Evolutionary conservation across 1,139 yeast genomes (phyloP), one percentile per base, ranked within the genome.

Genomic region (Debaryomyces subglobosus): DNA sequence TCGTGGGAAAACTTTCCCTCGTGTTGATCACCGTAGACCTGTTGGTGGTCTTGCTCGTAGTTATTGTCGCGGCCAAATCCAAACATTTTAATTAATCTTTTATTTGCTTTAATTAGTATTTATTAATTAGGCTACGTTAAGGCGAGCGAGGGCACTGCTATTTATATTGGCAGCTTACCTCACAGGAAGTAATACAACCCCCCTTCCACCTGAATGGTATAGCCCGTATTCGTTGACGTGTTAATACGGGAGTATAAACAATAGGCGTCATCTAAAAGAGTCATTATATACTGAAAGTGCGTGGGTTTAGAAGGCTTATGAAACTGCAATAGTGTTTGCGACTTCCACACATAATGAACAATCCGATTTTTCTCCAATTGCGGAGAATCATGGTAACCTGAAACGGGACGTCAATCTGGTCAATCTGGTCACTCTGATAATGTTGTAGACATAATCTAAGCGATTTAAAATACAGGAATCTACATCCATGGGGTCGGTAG

Each of bases 1-100:
- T 67, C 72, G 53, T 67, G 71, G 23, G 68, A 56, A 55, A 67
- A 62, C 56, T 65, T 64, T 36, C 65, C 69, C 50, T 65, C 68
- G 61, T 67, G 70, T 45, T 59, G 41, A 13, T 56, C 64, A 46
- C 69, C 69, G 62, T 67, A 65, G 33, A 66, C 71, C 41, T 53
- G 46, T 51, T 59, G 55, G 61, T 62, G 54, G 68, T 64, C 13
- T 64, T 69, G 59, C 71, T 79, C 45, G 71, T 72, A 4, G 88
- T 81, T 5, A 82, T 81, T 6, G 83, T 66, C 53, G 37, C 49
- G 53, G 12, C 43, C 43, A 29, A 55, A 56, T 39, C 55, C 63
- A 44, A 60, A 59, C 60, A 60, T 59, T 48, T 32, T 51, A 18
- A 43, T 33, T 38, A 16, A 18, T 9, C n/a, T 34, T 12, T 15